Evolutionary conservation across 495 filamentous ascomycete genomes (phyloP), one percentile per base, ranked within the genome.

Genomic region (Venustampulla echinocandica): DNA sequence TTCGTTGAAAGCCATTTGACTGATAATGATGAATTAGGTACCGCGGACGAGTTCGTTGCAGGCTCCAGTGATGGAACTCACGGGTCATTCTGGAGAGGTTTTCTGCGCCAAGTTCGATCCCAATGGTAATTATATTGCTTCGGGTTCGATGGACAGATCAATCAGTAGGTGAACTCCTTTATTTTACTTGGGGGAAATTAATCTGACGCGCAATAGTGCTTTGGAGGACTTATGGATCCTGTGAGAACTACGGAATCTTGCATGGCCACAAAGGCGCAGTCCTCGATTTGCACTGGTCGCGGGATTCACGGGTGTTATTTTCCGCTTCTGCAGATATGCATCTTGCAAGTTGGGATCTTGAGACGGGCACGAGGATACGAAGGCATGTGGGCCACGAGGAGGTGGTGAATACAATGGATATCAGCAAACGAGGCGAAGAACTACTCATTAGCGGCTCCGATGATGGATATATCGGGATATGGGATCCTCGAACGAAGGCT

Each of bases 281-380:
- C 20, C 73, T 96, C 15, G 93, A 97, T 64, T 71, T 99, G 19
- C 85, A 92, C 60, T 99, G 93, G 93, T 93, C 92, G 4, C 84
- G 92, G 62, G 90, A 97, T 65, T 92, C 87, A 23, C 77, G 80
- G 57, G 81, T 88, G 40, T 64, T 99, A 50, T 96, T 92, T 60
- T 95, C 93, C 23, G 90, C 90, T 22, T 95, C 90, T 30, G 88
- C 90, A 47, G 90, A 97, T 60, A 85, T 77, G 71, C 87, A 84
- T 49, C 70, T 99, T 28, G 89, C 89, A 30, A 94, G 86, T 61
- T 99, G 92, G 92, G 90, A 99, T 60, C 62, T 92, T 17, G 87
- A 90, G 49, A 88, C 86, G 3, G 88, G 89, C 1, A 69, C 76
- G 36, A 79, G 92, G 58, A 92, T 97, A 73, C 80, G 92, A 47